Percentiles rank a stretch among this genome's conserved stretches.
phyloP scores from a whole-genome alignment of 1,284 basidiomycete species.

The Omphalotus olearius region DNA sequence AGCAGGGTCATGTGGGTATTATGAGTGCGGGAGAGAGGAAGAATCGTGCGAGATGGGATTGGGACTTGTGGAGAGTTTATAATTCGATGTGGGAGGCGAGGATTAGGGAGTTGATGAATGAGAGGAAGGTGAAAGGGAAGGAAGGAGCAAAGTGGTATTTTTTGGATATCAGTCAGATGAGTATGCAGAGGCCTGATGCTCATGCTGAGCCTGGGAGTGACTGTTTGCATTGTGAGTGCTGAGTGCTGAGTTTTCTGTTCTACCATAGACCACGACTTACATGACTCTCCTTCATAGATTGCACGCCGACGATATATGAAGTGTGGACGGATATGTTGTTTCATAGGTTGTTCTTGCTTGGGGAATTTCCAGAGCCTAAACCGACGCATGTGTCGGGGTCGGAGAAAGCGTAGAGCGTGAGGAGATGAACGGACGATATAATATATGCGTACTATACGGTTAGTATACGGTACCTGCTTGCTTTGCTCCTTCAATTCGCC shows the following conservation, averaged over 20 bases:
- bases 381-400: too few species aligned
- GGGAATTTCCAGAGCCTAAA: too few species aligned
- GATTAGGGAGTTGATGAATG: constrained; percentile 2
- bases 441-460: too few species aligned
- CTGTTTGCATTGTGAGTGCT: constrained; percentile 13
- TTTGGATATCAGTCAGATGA: constrained; percentile 8
- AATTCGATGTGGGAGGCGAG: neutral
- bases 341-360: neutral
- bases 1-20: neutral
- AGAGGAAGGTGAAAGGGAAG: neutral
- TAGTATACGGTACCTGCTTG: too few species aligned
- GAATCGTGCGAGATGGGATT: constrained; percentile 8
- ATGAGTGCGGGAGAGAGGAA: neutral
- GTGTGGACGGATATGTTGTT: constrained; percentile 8
- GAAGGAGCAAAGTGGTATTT: constrained; percentile 7
- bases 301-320: constrained; percentile 7
- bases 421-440: too few species aligned
- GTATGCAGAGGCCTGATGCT: constrained; percentile 10
- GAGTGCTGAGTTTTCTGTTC: neutral
- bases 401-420: too few species aligned
- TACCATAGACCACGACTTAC: too few species aligned
- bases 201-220: constrained; percentile 9
- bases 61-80: constrained; percentile 8
- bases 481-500: too few species aligned
- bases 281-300: neutral